Evolutionary conservation across 345 rosid genomes (phyloP).

Genomic region (Eucalyptus curtisii): DNA sequence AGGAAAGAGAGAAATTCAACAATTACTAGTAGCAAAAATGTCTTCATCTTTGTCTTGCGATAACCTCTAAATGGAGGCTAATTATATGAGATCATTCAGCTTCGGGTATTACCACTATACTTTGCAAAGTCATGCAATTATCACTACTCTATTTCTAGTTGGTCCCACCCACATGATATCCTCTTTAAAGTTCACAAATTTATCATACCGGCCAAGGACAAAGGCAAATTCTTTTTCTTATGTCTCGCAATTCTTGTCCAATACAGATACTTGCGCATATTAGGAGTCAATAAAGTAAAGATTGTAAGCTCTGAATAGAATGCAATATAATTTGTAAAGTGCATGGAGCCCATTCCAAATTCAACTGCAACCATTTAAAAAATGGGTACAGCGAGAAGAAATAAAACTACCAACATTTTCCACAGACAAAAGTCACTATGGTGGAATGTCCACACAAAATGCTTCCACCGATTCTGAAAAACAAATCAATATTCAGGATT

Average conservation of each 20-base stretch:
- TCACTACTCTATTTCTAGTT: background rate
- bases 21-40: background rate
- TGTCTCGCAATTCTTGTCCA: background rate
- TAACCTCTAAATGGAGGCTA: background rate
- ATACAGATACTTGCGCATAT: background rate
- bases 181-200: background rate
- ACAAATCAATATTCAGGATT: background rate
- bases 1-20: background rate
- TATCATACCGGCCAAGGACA: background rate
- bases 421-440: background rate
- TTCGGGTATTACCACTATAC: background rate
- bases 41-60: background rate
- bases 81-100: background rate
- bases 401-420: background rate
- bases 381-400: background rate
- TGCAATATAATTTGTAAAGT: background rate
- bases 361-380: background rate
- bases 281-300: background rate
- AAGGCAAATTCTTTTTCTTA: background rate
- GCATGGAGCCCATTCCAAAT: background rate
- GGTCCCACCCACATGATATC: background rate
- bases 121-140: background rate
- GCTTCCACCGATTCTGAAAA: background rate
- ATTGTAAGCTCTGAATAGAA: background rate
- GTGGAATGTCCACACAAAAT: background rate